Conservation (phyloP, 1,139 yeast species). For the Geotrichum macrosporum region DNA sequence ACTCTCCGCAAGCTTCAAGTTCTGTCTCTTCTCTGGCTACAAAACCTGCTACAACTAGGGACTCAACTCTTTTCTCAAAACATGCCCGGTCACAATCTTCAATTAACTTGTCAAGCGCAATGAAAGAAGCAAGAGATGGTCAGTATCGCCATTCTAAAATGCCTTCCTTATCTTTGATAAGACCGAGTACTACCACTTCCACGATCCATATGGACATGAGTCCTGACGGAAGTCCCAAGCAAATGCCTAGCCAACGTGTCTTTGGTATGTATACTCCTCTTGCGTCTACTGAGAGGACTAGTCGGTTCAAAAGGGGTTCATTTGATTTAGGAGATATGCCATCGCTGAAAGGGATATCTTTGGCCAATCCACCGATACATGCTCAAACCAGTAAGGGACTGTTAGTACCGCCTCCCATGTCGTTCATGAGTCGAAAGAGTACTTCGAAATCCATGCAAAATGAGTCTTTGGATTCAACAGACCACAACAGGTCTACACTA, state of each 20-base stretch:
- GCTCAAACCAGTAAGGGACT: background rate
- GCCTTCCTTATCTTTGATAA: constrained; percentile 1
- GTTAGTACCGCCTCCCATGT: constrained; percentile 5
- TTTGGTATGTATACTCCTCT: background rate
- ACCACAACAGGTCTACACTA: too few species aligned
- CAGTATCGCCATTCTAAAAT: constrained; percentile 12
- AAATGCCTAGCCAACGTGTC: background rate
- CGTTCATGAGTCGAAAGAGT: constrained; percentile 1
- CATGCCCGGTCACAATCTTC: constrained; percentile 15
- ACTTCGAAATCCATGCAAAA: background rate
- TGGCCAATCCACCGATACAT: background rate
- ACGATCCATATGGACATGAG: background rate
- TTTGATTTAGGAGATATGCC: constrained; percentile 4
- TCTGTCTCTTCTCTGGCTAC: background rate
- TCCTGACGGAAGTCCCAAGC: background rate
- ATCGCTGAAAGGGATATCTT: background rate
- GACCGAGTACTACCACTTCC: constrained; percentile 7
- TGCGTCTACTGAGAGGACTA: constrained; percentile 1
- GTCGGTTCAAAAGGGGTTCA: background rate
- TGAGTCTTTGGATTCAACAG: too few species aligned
- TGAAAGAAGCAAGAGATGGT: constrained; percentile 18
- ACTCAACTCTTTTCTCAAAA: background rate
- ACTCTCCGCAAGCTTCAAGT: background rate
- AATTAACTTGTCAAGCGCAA: constrained; percentile 16
- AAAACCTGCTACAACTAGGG: background rate